A percentile compares a stretch with the other conserved stretches of the same genome.
Evolutionary conservation across 371 early-diverging fungal species (phyloP).

Genomic region (Mortierella sp.): DNA sequence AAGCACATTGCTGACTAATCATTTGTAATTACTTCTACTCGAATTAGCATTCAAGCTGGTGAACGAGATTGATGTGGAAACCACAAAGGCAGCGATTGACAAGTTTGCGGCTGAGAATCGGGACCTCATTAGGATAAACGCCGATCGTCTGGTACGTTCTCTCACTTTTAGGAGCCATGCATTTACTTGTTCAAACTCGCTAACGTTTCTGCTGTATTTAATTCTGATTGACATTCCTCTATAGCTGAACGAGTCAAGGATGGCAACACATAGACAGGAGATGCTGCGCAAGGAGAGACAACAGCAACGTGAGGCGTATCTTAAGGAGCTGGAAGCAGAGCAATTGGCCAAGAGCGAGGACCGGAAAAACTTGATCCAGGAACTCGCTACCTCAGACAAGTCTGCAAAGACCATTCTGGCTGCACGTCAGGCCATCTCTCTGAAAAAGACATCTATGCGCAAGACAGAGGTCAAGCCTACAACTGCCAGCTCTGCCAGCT

Average conservation of each 20-base stretch:
- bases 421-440: constrained; percentile 42
- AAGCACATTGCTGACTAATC: neutral
- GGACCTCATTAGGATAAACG: constrained; percentile 82
- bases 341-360: constrained; percentile 60
- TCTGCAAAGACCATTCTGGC: constrained; percentile 56
- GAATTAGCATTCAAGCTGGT: constrained; percentile 84
- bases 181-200: neutral
- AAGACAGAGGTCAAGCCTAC: constrained; percentile 39
- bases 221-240: neutral
- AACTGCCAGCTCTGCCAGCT: constrained; percentile 23
- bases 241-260: constrained; percentile 45
- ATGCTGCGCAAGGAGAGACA: constrained; percentile 41
- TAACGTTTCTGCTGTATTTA: neutral
- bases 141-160: constrained; percentile 61
- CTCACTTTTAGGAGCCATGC: neutral
- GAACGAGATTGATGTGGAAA: constrained; percentile 88
- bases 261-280: constrained; percentile 45
- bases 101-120: constrained; percentile 85
- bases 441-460: constrained; percentile 59
- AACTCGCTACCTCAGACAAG: constrained; percentile 60
- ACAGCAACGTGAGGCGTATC: constrained; percentile 58
- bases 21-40: neutral
- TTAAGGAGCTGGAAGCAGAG: constrained; percentile 60
- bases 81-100: constrained; percentile 86
- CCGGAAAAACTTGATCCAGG: constrained; percentile 60